Conservation (phyloP, 139 green algal genomes). For the Spirogloea muscicola region DNA sequence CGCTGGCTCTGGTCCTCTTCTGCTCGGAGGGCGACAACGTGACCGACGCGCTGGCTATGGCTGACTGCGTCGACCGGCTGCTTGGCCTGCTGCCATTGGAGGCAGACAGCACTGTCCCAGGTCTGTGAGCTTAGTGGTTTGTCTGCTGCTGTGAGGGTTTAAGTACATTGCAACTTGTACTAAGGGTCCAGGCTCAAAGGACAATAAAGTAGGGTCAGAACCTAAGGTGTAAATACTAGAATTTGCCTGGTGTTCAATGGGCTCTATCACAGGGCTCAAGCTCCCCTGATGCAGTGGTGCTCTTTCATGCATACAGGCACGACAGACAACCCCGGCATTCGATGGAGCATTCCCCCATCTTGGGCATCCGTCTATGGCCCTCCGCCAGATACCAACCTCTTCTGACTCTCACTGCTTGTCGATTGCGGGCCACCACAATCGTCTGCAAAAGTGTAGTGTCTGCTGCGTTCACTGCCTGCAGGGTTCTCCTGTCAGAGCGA, state of each 20-base stretch:
- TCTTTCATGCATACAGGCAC: too few species aligned
- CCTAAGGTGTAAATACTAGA: too few species aligned
- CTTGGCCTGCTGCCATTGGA: background rate
- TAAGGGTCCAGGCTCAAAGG: too few species aligned
- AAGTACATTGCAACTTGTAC: too few species aligned
- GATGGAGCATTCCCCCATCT: background rate
- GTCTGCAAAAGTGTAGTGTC: too few species aligned
- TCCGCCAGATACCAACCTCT: background rate
- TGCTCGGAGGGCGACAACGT: slow-evolving; percentile 31
- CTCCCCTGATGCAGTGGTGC: background rate
- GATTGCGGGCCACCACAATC: too few species aligned
- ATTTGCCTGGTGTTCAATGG: too few species aligned
- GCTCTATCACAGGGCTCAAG: too few species aligned
- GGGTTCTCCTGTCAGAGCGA: too few species aligned
- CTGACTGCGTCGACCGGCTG: background rate
- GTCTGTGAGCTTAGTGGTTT: background rate
- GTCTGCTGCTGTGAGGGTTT: background rate
- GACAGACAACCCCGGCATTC: background rate
- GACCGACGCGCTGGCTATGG: background rate
- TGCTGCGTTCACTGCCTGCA: too few species aligned
- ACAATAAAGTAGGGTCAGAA: too few species aligned
- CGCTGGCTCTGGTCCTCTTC: slow-evolving; percentile 11
- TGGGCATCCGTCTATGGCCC: slow-evolving; percentile 1
- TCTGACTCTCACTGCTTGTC: too few species aligned
- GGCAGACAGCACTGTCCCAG: background rate